Percentiles rank a stretch among this genome's conserved stretches.
phyloP scores from a whole-genome alignment of 2,329 filamentous ascomycete species.

The Ascochyta viciae-villosae region DNA sequence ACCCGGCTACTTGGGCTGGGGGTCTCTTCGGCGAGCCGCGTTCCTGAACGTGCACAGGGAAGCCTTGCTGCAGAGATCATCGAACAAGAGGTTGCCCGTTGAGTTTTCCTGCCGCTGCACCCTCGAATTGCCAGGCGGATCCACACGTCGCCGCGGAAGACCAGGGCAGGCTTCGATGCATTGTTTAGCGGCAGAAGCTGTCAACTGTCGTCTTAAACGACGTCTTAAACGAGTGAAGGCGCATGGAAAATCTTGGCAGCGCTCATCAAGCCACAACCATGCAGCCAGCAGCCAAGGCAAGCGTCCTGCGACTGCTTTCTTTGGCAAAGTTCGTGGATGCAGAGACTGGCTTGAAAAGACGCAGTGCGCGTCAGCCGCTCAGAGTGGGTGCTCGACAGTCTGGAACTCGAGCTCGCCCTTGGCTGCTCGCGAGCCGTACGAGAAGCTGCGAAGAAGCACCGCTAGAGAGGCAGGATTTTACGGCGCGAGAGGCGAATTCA shows the following conservation, averaged over 20 bases:
- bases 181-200: slow-evolving; percentile 23
- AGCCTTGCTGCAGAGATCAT: slow-evolving; percentile 29
- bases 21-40: slow-evolving; percentile 35
- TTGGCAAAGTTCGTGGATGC: neutral
- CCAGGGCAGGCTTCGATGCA: slow-evolving; percentile 24
- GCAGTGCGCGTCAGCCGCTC: neutral
- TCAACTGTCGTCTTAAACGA: slow-evolving; percentile 17
- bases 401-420: neutral
- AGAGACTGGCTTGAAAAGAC: too few relatives aligned
- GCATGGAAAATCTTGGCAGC: slow-evolving; percentile 19
- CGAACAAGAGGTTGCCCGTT: slow-evolving; percentile 12
- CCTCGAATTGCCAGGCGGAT: slow-evolving; percentile 1
- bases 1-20: slow-evolving; percentile 38
- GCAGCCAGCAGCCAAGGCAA: neutral
- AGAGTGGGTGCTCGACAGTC: neutral
- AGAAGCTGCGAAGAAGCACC: slow-evolving; percentile 10
- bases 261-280: slow-evolving; percentile 1
- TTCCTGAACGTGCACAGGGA: slow-evolving; percentile 36
- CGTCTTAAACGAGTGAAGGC: slow-evolving; percentile 7
- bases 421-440: neutral
- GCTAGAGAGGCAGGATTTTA: slow-evolving; percentile 1
- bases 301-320: neutral
- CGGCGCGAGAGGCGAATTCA: slow-evolving; percentile 15
- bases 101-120: slow-evolving; percentile 8
- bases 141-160: slow-evolving; percentile 18